Base-by-base conservation (phyloP, 2,329 filamentous ascomycete genomes). In the Tolypocladium sp. region DNA sequence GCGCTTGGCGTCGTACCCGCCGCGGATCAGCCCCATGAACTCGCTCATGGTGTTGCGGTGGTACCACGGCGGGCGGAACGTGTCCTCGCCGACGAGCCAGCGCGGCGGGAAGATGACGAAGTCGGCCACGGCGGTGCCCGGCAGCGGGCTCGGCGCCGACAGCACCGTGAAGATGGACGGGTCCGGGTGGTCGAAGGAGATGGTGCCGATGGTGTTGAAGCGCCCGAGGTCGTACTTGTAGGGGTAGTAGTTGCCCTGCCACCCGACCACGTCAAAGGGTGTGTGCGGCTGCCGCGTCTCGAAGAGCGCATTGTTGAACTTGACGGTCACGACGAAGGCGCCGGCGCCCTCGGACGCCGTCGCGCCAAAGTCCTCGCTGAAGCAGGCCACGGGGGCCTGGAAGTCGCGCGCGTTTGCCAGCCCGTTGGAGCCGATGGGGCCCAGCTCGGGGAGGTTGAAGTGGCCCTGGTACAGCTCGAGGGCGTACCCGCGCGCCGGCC, bases 181-280 rank as follows among this genome's bases (percentile, higher is more conserved):
- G 68, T 92, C 90, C 0, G 89, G 88, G 67, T 93, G 90, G 71
- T 92, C 89, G 68, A 83, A 90, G 27, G 84, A 87, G 64, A 90
- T 84, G 61, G 80, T 85, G 40, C 89, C 89, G 40, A 92, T 86
- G 51, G 84, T 84, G 70, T 86, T 89, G 78, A 91, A 92, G 27
- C 88, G 84, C 20, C 87, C 88, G 1, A 93, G 79, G 67, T 92
- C 89, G 74, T 92, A 93, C 72, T 92, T 93, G 78, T 86, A 91
- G 0, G 90, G 90, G 62, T 88, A 87, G 75, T 90, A 92, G 65
- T 85, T 89, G 51, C 90, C 90, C 69, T 92, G 89, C 89, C 89
- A 92, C 5, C 86, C 88, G 2, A 91, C 89, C 0, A 92, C 83
- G 68, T 93, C 89, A 65, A 92, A 93, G 0, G 89, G 89, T 0